Base-by-base conservation (phyloP, 2,329 filamentous ascomycete species). In the Colletotrichum truncatum region DNA sequence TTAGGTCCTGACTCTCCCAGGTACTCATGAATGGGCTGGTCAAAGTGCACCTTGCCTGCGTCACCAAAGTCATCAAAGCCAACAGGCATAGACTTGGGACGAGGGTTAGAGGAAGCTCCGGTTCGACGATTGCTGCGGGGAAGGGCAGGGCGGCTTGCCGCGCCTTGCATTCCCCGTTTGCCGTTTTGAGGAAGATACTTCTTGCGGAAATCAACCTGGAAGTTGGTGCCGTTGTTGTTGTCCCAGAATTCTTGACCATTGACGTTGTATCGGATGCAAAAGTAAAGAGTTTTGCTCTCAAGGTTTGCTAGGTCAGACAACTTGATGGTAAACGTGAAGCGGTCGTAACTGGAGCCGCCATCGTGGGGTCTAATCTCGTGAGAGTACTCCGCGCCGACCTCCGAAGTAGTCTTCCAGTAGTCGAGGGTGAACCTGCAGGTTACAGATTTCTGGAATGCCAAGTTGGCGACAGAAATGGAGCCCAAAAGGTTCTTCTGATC, bases 381-480 rank as follows among this genome's bases (percentile, higher is more conserved):
- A 26, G 88, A 88, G 81, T 88, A 99, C 72, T 98, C 94, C n/a
- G 93, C 95, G 36, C 86, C 85, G 2, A 98, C 92, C 76, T 99
- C 96, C 1, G 96, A 99, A 0, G 94, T 97, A 0, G 96, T 99
- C 85, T 97, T 97, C 96, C 96, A 99, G 80, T 97, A 96, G 77
- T 99, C 96, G 48, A 98, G 86, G 0, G 96, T 99, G 78, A 99
- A 99, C 53, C 96, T 89, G 76, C 93, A 95, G n/a, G 91, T 89
- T 57, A 99, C 93, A 6, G 85, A 78, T 80, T 99, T 99, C 57
- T 94, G 87, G 80, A 97, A 99, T 0, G 94, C 89, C 43, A 98
- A 79, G 78, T 99, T 99, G 75, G 91, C 89, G 21, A 97, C 94
- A 7, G 89, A 92, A 55, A 97, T 87, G 16, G 89, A 92, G 11